phyloP scores from a whole-genome alignment of 2,329 filamentous ascomycete genomes.

The Fusarium sp. region DNA sequence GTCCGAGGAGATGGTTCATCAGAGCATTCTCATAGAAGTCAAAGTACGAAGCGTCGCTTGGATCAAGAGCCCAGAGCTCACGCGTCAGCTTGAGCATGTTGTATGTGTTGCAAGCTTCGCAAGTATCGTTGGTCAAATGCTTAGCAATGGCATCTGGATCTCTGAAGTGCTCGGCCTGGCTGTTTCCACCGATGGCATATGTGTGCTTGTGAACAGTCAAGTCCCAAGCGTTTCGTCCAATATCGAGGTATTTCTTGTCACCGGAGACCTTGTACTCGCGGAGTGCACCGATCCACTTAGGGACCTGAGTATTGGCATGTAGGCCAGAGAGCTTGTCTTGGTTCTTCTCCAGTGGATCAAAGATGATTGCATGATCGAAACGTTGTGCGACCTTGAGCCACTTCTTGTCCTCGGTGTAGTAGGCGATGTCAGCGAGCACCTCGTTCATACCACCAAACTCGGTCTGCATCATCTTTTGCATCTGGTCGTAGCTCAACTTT shows the following conservation, averaged over 20 bases:
- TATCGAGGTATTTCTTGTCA: constrained; percentile 60
- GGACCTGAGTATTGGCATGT: constrained; percentile 68
- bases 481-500: constrained; percentile 59
- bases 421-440: constrained; percentile 63
- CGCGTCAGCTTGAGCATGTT: constrained; percentile 71
- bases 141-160: constrained; percentile 61
- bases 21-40: constrained; percentile 68
- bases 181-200: constrained; percentile 69
- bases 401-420: constrained; percentile 60
- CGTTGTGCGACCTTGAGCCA: constrained; percentile 64
- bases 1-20: constrained; percentile 66
- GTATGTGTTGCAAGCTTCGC: constrained; percentile 68
- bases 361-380: constrained; percentile 65
- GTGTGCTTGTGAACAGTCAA: constrained; percentile 62
- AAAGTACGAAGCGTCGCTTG: constrained; percentile 60
- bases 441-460: constrained; percentile 71
- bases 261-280: constrained; percentile 65
- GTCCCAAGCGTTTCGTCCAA: constrained; percentile 65
- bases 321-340: constrained; percentile 63
- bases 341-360: constrained; percentile 62
- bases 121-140: constrained; percentile 62
- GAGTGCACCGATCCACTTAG: constrained; percentile 67
- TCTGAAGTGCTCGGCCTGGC: constrained; percentile 67
- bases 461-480: constrained; percentile 64
- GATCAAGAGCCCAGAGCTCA: constrained; percentile 64